Base-by-base conservation (phyloP, 257 asterid genomes). In the Eucommia ulmoides region DNA sequence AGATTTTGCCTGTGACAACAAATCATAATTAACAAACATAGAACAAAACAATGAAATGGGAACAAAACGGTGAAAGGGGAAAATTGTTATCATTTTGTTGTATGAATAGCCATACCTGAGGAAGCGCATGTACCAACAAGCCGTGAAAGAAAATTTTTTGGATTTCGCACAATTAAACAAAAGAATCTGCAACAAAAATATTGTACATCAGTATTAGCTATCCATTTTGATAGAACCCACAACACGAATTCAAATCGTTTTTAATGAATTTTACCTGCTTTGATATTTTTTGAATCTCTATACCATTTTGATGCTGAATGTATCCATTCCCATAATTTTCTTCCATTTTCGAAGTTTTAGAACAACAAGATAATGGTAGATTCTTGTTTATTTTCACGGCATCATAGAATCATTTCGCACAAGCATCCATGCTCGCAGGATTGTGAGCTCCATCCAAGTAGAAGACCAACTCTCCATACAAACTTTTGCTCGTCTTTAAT, bases 361-460 rank as follows among this genome's bases (percentile, higher is more conserved):
- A 69, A 22, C 33, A 52, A 58, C 67, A 58, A 51, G 47, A 44
- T 48, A 70, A 48, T 22, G 62, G 29, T 41, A 29, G 58, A 29
- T 53, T 33, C 20, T 60, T 66, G 61, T 44, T 68, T 47, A 67
- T 78, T 68, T 75, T 72, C 48, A 64, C 77, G 54, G 75, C 80
- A 53, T 75, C 59, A 24, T 88, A 78, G 63, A 74, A 87, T 94
- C 97, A 87, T 61, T 61, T 79, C 26, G 93, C 94, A 17, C 97
- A 87, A 41, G 93, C 96, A 63, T 87, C 91, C 80, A 83, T 78
- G 74, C 96, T 87, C 66, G 83, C 96, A 45, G 96, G 96, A 69
- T 93, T 87, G 65, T 87, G 97, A 62, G 97, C 97, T 65, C 97
- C 97, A 56, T 87, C 97, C 42, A 83, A 70, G 69, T 78, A 83